Percentiles rank a stretch among this genome's conserved stretches.
Conservation (phyloP, 768 basidiomycete species). For the Naematelia aurantialba region DNA sequence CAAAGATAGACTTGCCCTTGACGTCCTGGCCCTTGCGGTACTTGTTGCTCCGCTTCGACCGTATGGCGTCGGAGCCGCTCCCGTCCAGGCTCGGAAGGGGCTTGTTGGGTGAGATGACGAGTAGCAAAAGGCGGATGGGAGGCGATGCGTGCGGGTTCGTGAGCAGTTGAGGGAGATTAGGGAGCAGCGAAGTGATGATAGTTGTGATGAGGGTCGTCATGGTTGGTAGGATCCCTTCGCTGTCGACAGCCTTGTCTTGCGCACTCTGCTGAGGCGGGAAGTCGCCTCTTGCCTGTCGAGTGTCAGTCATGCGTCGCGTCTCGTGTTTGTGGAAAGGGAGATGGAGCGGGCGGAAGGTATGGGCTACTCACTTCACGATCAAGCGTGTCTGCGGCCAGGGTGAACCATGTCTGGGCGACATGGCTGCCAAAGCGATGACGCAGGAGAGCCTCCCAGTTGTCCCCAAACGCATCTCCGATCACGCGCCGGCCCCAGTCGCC, state of each 20-base stretch:
- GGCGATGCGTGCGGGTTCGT: constrained; percentile 89
- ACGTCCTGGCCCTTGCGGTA: constrained; percentile 78
- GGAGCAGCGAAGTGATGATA: constrained; percentile 53
- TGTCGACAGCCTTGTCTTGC: constrained; percentile 18
- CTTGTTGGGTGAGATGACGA: constrained; percentile 65
- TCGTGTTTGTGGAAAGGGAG: background rate
- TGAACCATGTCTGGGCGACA: constrained; percentile 85
- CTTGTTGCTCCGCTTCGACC: constrained; percentile 79
- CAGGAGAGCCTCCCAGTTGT: constrained; percentile 66
- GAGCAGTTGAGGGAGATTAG: constrained; percentile 62
- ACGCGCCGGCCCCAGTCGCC: constrained; percentile 93
- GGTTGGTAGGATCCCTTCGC: constrained; percentile 40
- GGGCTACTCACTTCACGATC: constrained; percentile 51
- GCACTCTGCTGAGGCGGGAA: constrained; percentile 51
- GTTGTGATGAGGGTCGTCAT: constrained; percentile 47
- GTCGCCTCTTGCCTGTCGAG: constrained; percentile 22
- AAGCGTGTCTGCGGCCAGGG: constrained; percentile 52
- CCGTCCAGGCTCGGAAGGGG: constrained; percentile 50
- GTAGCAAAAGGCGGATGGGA: constrained; percentile 72
- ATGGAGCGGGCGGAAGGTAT: too few species aligned
- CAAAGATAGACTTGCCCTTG: constrained; percentile 71
- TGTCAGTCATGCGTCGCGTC: constrained; percentile 17
- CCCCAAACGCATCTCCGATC: constrained; percentile 77
- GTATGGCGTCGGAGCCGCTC: constrained; percentile 51
- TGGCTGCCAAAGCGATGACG: constrained; percentile 88